Base-by-base conservation (phyloP, 371 early-diverging fungal species). In the Mucor racemosus region DNA sequence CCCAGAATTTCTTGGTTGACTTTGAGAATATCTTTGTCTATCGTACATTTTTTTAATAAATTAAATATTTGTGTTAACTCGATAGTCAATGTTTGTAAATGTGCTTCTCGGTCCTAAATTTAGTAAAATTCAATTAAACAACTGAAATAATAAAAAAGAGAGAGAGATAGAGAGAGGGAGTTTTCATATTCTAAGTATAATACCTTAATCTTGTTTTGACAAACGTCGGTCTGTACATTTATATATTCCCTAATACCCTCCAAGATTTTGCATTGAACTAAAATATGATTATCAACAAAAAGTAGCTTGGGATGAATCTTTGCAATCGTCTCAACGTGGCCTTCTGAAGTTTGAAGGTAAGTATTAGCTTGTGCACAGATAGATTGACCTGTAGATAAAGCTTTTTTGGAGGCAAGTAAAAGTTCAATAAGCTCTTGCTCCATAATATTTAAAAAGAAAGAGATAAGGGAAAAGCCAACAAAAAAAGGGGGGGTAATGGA, bases 381-480 rank as follows among this genome's bases (percentile, higher is more conserved):
- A 2, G 74, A 48, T 60, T 80, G 75, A 3, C 82, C 82, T 21
- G 75, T 69, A 1, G 68, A 70, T 40, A 82, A 55, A 0, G 82
- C 82, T 35, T 80, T 80, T 58, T 82, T 82, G 6, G 82, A 76
- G 19, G 66, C 62, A 26, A 82, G 31, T 15, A 82, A 60, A n/a
- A 82, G 56, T 21, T 75, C 74, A 7, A 82, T 78, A 15, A 82
- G 67, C 40, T 82, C 76, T 64, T 82, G 80, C 42, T 82, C 80
- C 78, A 82, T 81, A 6, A 26, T 38, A 9, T 53, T 13, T 14
- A 38, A 14, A 26, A 11, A 13, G 13, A 31, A 3, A 26, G 5
- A 26, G 53, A 53, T 53, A 53, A 53, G 19, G 42, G 42, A 46
- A 46, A 19, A 46, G 46, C 19, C 19, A n/a, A n/a, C 46, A 46